These are phyloP conservation scores for Aspergillus flavus DNA, from an alignment of 2,329 filamentous ascomycete genomes.

Conservation along the genomic window DNA sequence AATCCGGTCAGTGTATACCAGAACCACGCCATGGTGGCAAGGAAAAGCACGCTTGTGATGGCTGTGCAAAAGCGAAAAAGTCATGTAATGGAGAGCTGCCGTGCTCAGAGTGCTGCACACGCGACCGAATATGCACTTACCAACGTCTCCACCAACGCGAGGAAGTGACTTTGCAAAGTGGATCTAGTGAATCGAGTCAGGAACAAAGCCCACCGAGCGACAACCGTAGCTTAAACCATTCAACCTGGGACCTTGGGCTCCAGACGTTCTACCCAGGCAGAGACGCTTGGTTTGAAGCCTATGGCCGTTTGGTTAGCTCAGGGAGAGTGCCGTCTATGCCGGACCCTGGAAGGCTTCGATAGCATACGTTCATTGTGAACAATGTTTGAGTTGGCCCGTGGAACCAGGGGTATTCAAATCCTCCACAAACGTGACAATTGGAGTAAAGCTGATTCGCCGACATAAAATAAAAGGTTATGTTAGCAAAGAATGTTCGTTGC, in stretches of 20 bases:
- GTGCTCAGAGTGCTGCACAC: slow-evolving; percentile 26
- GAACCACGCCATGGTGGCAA: slow-evolving; percentile 28
- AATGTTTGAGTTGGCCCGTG: background rate
- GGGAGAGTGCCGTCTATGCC: background rate
- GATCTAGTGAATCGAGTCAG: background rate
- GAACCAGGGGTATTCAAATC: background rate
- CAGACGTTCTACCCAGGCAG: slow-evolving; percentile 23
- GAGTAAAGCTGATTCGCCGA: background rate
- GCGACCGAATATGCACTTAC: slow-evolving; percentile 26
- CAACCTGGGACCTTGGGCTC: slow-evolving; percentile 23
- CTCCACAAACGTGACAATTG: background rate
- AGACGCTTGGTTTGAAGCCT: slow-evolving; percentile 10
- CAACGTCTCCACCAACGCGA: slow-evolving; percentile 18
- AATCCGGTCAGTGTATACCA: slow-evolving; percentile 24
- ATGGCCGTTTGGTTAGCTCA: slow-evolving; percentile 5
- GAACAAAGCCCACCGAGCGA: background rate
- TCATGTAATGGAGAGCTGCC: slow-evolving; percentile 28
- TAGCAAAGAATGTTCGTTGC: background rate
- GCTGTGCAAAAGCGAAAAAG: slow-evolving; percentile 30
- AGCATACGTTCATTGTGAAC: too few relatives aligned
- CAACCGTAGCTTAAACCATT: background rate
- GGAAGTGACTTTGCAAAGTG: background rate
- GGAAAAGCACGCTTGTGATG: slow-evolving; percentile 33
- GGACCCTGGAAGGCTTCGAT: background rate
- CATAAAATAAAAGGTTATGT: background rate